Percentiles rank a stretch among this genome's conserved stretches.
phyloP scores from a whole-genome alignment of 371 early-diverging fungal genomes.

The Encephalitozoon hellem region DNA sequence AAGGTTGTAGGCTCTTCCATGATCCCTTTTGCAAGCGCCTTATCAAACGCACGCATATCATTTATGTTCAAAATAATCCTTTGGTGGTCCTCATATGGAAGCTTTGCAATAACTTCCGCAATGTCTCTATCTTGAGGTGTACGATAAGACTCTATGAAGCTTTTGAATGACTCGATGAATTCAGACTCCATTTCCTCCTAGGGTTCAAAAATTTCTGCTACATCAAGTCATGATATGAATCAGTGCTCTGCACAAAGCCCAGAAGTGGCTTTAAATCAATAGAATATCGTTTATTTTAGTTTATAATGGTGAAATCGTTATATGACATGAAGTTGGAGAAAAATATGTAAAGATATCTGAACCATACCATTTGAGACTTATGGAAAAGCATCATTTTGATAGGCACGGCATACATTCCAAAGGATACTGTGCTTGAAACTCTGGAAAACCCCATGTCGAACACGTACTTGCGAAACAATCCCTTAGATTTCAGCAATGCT shows the following conservation, averaged over 20 bases:
- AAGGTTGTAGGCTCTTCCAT: constrained; percentile 46
- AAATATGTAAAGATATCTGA: constrained; percentile 75
- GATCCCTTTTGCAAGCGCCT: constrained; percentile 42
- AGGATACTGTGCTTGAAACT: constrained; percentile 6
- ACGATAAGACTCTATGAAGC: constrained; percentile 23
- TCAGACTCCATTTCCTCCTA: neutral
- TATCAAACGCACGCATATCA: constrained; percentile 53
- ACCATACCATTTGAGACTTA: constrained; percentile 80
- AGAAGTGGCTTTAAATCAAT: neutral
- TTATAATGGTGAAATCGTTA: constrained; percentile 61
- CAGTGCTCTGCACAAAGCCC: neutral
- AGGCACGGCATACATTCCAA: constrained; percentile 63
- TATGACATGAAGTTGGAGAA: constrained; percentile 85
- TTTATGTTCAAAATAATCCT: constrained; percentile 53
- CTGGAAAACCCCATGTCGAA: constrained; percentile 6
- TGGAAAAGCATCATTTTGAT: constrained; percentile 75
- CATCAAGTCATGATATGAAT: neutral
- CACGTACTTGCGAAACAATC: constrained; percentile 69
- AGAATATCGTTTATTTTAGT: neutral
- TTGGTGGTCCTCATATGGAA: neutral
- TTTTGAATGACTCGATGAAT: constrained; percentile 2
- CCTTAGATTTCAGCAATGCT: constrained; percentile 64
- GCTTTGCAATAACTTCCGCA: constrained; percentile 9
- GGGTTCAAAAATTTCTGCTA: neutral
- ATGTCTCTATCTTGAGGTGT: neutral